These are phyloP conservation scores for Zizania palustris DNA, from an alignment of 202 grass and related monocot genomes.

Conservation along the genomic window DNA sequence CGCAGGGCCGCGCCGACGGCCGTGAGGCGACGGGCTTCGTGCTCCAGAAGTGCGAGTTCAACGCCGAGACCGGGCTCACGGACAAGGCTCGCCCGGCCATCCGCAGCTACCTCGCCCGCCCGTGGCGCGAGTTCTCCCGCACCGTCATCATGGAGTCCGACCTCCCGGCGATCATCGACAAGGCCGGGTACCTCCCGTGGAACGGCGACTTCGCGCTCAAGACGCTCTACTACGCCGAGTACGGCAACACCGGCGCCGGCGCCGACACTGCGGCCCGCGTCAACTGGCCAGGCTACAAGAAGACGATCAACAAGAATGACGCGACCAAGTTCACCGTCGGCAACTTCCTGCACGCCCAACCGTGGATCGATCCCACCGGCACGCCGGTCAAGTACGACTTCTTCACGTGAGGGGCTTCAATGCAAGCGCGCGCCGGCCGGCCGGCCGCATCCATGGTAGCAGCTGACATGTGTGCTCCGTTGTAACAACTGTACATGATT, in stretches of 20 bases:
- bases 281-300: slow-evolving; percentile 67
- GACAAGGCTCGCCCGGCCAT: slow-evolving; percentile 35
- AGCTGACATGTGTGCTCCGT: slow-evolving; percentile 24
- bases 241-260: slow-evolving; percentile 67
- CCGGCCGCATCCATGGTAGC: neutral
- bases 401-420: slow-evolving; percentile 43
- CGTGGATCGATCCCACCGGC: slow-evolving; percentile 67
- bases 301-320: slow-evolving; percentile 51
- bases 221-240: slow-evolving; percentile 81
- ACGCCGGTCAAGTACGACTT: slow-evolving; percentile 75
- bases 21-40: slow-evolving; percentile 89
- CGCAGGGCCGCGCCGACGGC: slow-evolving; percentile 60
- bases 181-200: slow-evolving; percentile 85
- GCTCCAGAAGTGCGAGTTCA: slow-evolving; percentile 77
- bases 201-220: slow-evolving; percentile 74
- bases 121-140: slow-evolving; percentile 79
- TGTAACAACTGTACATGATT: slow-evolving; percentile 40
- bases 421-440: neutral
- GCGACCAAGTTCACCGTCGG: slow-evolving; percentile 60
- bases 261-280: slow-evolving; percentile 56
- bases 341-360: slow-evolving; percentile 62
- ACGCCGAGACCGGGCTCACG: slow-evolving; percentile 54
- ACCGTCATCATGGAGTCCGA: slow-evolving; percentile 87
- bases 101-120: slow-evolving; percentile 69
- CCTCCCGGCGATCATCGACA: slow-evolving; percentile 66